Base-by-base conservation (phyloP, 2,329 filamentous ascomycete species). In the Pseudogymnoascus sp. region DNA sequence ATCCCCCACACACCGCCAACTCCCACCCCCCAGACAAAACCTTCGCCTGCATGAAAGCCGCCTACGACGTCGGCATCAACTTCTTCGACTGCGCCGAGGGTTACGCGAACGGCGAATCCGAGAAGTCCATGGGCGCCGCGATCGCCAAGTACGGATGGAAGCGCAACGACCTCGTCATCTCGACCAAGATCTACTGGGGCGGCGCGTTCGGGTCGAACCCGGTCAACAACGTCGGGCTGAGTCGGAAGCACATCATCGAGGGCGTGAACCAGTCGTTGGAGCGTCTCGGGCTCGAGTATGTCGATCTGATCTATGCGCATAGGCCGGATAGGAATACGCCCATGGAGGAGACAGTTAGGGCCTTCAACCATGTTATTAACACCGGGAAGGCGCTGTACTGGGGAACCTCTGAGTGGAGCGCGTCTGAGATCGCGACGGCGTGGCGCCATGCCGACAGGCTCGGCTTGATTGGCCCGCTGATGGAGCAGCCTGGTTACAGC, bases 251-350 rank as follows among this genome's bases (percentile, higher is more conserved):
- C 72, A 76, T 89, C 59, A 75, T 88, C 63, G 85, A 89, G 73
- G 85, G 84, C 23, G 78, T 84, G 64, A 77, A 82, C 58, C 75
- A 76, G 28, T 81, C 80, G 7, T 76, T 89, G 28, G 73, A 82
- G 67, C 79, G 82, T 15, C 56, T 66, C 15, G 73, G 74, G 23
- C 75, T 84, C 52, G 74, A 79, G 38, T 85, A 86, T 67, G 84
- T 89, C 37, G 86, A 89, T 67, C 74, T 88, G 41, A 77, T 89
- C 65, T 87, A 85, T 67, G 84, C 85, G 13, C 85, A 89, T 73
- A 79, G 85, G 18, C 82, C 84, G 1, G 86, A 89, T 69, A 78
- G 82, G 7, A 75, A 81, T 52, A 88, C 84, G 0, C 85, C 85
- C 2, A 88, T 88, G 74, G 83, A 87, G 70, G 85, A 89, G 74